These are phyloP conservation scores for Tetrahymena malaccensis DNA, from an alignment of 73 alveolate species.

Conservation along the genomic window DNA sequence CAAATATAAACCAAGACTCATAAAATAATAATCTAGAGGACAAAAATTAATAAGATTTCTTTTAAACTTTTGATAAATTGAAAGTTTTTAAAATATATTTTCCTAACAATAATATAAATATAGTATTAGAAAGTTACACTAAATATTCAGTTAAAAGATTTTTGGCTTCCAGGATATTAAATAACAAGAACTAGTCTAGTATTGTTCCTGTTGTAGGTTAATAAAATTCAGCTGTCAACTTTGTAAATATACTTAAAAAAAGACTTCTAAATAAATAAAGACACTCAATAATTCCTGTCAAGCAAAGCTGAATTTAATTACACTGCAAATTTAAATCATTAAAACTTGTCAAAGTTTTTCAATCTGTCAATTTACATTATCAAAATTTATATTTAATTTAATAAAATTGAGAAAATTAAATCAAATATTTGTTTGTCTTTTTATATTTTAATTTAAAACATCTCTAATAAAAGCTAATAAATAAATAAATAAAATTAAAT, in stretches of 20 bases:
- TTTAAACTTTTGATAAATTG: not conserved
- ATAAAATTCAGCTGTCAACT: not conserved
- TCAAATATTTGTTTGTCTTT: no score
- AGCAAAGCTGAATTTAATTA: not conserved
- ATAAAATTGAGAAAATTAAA: no score
- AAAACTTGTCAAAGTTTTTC: no score
- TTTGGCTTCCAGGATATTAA: not conserved
- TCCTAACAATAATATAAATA: not conserved
- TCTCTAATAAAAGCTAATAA: no score
- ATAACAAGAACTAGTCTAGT: not conserved
- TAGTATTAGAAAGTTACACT: not conserved
- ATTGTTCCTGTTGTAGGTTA: not conserved
- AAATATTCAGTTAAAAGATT: not conserved
- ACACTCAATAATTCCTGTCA: not conserved
- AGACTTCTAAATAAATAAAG: not conserved
- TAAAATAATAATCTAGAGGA: not conserved
- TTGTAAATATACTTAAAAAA: not conserved
- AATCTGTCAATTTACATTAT: no score
- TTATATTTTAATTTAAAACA: no score
- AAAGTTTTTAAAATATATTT: not conserved
- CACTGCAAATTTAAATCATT: not conserved
- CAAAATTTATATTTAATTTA: no score
- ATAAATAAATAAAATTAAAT: no score
- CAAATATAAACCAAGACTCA: not conserved
- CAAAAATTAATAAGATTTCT: not conserved